phyloP scores from a whole-genome alignment of 805 yeast species.

The Candida caryicola region DNA sequence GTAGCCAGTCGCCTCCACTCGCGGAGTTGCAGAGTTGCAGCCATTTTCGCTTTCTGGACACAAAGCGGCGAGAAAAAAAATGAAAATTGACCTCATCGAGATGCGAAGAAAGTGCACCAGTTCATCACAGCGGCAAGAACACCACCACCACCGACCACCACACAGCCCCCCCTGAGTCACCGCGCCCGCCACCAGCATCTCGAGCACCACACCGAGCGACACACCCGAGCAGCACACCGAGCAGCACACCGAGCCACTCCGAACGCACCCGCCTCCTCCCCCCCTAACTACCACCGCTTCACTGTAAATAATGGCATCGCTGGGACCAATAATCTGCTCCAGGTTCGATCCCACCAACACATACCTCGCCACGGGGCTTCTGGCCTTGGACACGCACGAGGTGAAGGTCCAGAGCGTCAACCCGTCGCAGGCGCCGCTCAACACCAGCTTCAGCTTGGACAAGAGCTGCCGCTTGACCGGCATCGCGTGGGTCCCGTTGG shows the following conservation, averaged over 20 bases:
- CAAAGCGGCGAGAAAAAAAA: not conserved
- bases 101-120: slow-evolving; percentile 1
- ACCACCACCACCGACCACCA: too few relatives aligned
- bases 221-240: too few relatives aligned
- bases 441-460: slow-evolving; percentile 51
- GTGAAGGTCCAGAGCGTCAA: slow-evolving; percentile 57
- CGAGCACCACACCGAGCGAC: too few relatives aligned
- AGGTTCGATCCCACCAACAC: slow-evolving; percentile 63
- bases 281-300: too few relatives aligned
- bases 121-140: not conserved
- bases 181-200: too few relatives aligned
- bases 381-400: slow-evolving; percentile 69
- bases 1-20: too few relatives aligned
- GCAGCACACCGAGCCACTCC: too few relatives aligned
- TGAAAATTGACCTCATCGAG: not conserved
- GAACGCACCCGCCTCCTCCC: too few relatives aligned
- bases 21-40: too few relatives aligned
- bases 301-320: slow-evolving; percentile 4
- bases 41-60: too few relatives aligned
- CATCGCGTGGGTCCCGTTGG: slow-evolving; percentile 50
- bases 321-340: slow-evolving; percentile 37
- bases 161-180: too few relatives aligned
- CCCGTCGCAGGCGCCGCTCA: slow-evolving; percentile 40
- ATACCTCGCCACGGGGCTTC: slow-evolving; percentile 60
- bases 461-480: slow-evolving; percentile 49